Evolutionary conservation across 192 early-diverging fungal genomes (phyloP), one percentile per base, ranked within the genome.

Genomic region (Phycomyces blakesleeanus): DNA sequence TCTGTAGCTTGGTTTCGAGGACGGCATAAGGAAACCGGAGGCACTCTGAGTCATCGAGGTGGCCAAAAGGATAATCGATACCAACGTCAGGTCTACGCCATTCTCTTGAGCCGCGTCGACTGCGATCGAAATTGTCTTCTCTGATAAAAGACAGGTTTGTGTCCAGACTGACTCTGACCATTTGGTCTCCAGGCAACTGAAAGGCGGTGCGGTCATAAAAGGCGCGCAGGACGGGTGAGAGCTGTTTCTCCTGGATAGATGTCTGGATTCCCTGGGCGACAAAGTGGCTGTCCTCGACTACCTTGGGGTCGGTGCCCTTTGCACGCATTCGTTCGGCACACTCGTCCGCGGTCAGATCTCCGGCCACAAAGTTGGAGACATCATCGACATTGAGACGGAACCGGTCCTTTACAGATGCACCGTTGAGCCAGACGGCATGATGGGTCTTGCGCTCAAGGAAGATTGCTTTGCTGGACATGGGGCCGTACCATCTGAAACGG

Each of bases 141-240:
- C 95, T 91, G 67, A 96, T 90, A 83, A 97, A 91, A 52, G 89
- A 87, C 52, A 98, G 77, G 69, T 98, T 92, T 0, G 94, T 94
- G 75, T 98, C 96, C 5, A 98, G 78, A 41, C 92, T 94, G 40
- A 98, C 92, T 49, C 96, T 85, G 55, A 97, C 93, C 10, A 90
- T 81, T 6, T 91, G 84, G n/a, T 74, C 67, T 21, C 92, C 95
- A 42, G 67, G 63, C 0, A 65, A 24, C 57, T 74, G 66, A 44
- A 74, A 74, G 11, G 63, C 67, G 5, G 72, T 74, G 21, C 72
- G 63, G 7, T 74, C 63, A 50, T 74, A 74, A 53, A 69, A 64
- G 1, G 57, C 55, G 25, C 67, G 72, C 14, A 63, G 52, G 10
- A 65, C 62, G 0, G 72, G 72, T 18, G 40, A 11, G 2, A 71